Evolutionary conservation across 495 filamentous ascomycete genomes (phyloP).

Genomic region (Lasiosphaeria hispida): DNA sequence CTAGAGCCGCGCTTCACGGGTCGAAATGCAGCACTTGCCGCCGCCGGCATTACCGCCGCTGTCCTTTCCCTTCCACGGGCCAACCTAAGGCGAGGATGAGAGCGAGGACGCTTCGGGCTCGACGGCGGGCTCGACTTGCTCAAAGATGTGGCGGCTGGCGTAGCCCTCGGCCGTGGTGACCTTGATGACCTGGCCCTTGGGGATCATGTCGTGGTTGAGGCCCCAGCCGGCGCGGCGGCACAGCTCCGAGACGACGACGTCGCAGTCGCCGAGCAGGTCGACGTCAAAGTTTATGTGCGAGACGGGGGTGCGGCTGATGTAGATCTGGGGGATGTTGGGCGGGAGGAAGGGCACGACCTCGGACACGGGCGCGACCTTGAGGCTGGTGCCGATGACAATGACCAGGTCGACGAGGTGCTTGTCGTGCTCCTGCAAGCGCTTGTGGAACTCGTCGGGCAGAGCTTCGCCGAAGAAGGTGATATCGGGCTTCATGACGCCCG

Average conservation of each 20-base stretch:
- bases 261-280: conserved; percentile 89
- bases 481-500: conserved; percentile 96
- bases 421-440: conserved; percentile 75
- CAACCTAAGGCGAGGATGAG: too few relatives aligned
- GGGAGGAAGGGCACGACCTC: conserved; percentile 85
- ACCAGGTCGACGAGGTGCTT: conserved; percentile 81
- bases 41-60: too few relatives aligned
- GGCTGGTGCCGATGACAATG: conserved; percentile 92
- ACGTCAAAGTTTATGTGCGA: conserved; percentile 92
- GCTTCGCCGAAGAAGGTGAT: conserved; percentile 97
- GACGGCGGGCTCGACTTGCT: conserved; percentile 20
- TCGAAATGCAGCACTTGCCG: too few relatives aligned
- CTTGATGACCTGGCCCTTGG: conserved; percentile 59
- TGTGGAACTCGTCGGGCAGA: conserved; percentile 80
- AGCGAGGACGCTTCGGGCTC: neutral
- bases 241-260: conserved; percentile 85
- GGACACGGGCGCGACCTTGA: conserved; percentile 92
- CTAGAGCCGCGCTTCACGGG: too few relatives aligned
- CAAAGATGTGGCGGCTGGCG: conserved; percentile 64
- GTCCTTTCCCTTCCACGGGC: too few relatives aligned
- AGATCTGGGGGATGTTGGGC: conserved; percentile 81
- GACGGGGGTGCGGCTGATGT: conserved; percentile 85
- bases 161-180: conserved; percentile 59
- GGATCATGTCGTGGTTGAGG: conserved; percentile 84
- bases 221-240: conserved; percentile 83